A percentile compares a stretch with the other conserved stretches of the same genome.
phyloP scores from a whole-genome alignment of 768 basidiomycete genomes.

The Mrakia blollopis region DNA sequence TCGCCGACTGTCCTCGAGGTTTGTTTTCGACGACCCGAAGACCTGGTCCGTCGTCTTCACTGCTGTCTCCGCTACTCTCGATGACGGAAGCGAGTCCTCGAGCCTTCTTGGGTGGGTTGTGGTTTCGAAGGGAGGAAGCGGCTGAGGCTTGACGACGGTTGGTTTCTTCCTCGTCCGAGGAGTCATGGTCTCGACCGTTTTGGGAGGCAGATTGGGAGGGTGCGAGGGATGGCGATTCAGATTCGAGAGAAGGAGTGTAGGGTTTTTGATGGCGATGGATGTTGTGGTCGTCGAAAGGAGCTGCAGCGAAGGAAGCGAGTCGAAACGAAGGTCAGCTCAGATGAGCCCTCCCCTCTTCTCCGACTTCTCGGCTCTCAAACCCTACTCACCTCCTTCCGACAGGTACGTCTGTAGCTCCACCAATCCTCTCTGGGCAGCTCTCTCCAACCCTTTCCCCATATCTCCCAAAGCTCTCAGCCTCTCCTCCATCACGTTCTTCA shows the following conservation, averaged over 20 bases:
- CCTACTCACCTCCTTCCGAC: constrained; percentile 24
- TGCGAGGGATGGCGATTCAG: constrained; percentile 29
- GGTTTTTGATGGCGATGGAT: constrained; percentile 9
- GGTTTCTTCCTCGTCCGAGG: constrained; percentile 9
- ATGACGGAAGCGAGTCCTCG: constrained; percentile 27
- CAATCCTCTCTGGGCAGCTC: constrained; percentile 26
- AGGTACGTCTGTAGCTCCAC: constrained; percentile 30
- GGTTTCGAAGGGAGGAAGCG: constrained; percentile 7
- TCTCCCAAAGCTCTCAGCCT: constrained; percentile 22
- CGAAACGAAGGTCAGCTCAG: neutral
- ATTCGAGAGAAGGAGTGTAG: constrained; percentile 30
- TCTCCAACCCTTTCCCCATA: constrained; percentile 13
- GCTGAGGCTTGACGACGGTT: constrained; percentile 18
- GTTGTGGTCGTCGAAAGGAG: constrained; percentile 25
- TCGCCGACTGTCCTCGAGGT: constrained; percentile 9
- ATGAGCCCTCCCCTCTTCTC: neutral
- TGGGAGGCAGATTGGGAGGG: constrained; percentile 33
- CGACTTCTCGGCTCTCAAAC: neutral
- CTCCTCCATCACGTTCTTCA: constrained; percentile 22
- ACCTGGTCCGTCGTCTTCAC: constrained; percentile 5
- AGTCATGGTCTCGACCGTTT: constrained; percentile 29
- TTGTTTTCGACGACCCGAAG: constrained; percentile 31
- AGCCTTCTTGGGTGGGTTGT: constrained; percentile 1
- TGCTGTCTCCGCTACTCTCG: constrained; percentile 26
- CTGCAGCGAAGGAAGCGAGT: neutral